Conservation (phyloP, 768 basidiomycete species). For the Podaxis sp. region DNA sequence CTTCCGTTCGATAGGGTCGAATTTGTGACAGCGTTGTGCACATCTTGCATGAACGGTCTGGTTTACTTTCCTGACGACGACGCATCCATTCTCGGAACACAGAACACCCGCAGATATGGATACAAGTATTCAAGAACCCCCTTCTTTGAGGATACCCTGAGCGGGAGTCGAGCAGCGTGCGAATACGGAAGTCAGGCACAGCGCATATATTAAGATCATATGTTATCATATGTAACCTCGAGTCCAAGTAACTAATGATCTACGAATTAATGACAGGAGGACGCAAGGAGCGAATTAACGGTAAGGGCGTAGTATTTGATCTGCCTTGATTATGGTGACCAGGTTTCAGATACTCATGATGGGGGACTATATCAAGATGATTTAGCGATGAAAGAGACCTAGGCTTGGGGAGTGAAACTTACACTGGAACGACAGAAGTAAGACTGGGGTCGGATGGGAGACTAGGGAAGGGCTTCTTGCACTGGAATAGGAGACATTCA, state of each 20-base stretch:
- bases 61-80: too few relatives aligned
- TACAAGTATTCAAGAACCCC: too few relatives aligned
- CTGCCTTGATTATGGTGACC: not conserved
- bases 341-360: not conserved
- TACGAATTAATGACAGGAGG: not conserved
- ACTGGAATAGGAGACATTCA: not conserved
- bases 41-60: too few relatives aligned
- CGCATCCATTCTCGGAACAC: too few relatives aligned
- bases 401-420: not conserved
- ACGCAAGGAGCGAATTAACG: not conserved
- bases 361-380: not conserved
- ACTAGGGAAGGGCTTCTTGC: slow-evolving; percentile 9
- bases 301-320: not conserved
- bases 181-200: not conserved
- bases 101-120: too few relatives aligned
- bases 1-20: too few relatives aligned
- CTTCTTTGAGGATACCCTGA: too few relatives aligned
- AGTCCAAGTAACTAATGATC: not conserved
- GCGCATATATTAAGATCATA: not conserved
- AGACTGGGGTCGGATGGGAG: slow-evolving; percentile 8
- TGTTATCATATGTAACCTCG: not conserved
- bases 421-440: slow-evolving; percentile 9
- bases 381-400: not conserved
- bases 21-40: too few relatives aligned
- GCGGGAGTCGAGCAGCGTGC: not conserved